phyloP scores from a whole-genome alignment of 139 green algal species.

The Pleodorina starrii region DNA sequence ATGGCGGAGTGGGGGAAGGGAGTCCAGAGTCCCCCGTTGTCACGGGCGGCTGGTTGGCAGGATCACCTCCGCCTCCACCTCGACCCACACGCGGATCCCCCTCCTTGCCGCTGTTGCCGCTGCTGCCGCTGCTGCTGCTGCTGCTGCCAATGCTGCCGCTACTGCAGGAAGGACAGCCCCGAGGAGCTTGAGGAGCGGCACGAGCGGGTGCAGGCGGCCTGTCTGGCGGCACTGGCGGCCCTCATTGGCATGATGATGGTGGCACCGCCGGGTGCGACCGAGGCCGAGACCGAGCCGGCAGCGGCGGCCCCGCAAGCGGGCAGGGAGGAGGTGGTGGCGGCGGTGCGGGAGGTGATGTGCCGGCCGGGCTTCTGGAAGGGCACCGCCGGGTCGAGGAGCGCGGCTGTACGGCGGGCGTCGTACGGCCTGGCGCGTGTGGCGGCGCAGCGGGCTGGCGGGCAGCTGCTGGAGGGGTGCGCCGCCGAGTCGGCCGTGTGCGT shows the following conservation, averaged over 20 bases:
- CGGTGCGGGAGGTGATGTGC: constrained; percentile 45
- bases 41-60: no score
- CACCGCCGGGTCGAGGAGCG: constrained; percentile 57
- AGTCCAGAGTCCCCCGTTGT: no score
- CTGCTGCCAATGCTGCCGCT: no score
- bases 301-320: constrained; percentile 4
- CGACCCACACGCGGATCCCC: no score
- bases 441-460: neutral
- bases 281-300: neutral
- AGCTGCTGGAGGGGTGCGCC: constrained; percentile 7
- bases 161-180: constrained; percentile 67
- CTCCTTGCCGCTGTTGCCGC: no score
- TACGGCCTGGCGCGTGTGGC: constrained; percentile 65
- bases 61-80: no score
- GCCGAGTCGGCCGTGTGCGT: constrained; percentile 37
- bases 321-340: neutral
- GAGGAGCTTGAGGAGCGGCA: constrained; percentile 83
- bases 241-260: constrained; percentile 65
- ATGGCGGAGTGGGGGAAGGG: no score
- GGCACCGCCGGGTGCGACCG: neutral
- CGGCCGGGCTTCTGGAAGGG: constrained; percentile 66
- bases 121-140: no score
- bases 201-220: constrained; percentile 74
- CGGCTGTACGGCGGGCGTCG: constrained; percentile 59
- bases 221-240: constrained; percentile 64